Conservation (phyloP, 306 rosid species). For the Pterocarpus macrocarpus region DNA sequence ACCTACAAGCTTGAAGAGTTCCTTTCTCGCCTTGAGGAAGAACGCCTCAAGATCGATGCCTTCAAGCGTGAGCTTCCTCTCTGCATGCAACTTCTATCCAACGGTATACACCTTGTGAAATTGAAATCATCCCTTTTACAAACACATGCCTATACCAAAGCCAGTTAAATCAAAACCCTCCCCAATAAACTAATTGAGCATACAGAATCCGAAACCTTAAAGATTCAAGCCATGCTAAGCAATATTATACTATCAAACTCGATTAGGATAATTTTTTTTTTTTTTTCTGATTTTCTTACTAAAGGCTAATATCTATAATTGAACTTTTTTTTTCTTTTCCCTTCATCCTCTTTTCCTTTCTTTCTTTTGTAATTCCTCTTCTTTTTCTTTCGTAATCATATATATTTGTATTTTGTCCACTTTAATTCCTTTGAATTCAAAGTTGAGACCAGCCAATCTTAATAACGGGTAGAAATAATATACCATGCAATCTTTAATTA, state of each 20-base stretch:
- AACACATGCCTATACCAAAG: slow-evolving; percentile 3
- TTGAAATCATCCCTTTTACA: not conserved
- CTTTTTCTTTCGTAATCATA: slow-evolving; percentile 46
- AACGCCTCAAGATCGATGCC: slow-evolving; percentile 95
- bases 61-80: slow-evolving; percentile 99
- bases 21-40: slow-evolving; percentile 88
- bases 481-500: slow-evolving; percentile 21
- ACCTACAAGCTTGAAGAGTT: slow-evolving; percentile 82
- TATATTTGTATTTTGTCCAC: not conserved
- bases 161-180: slow-evolving; percentile 25
- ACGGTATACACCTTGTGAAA: slow-evolving; percentile 56
- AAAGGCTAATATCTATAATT: not conserved
- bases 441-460: slow-evolving; percentile 24
- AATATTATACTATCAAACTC: slow-evolving; percentile 36
- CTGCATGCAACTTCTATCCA: slow-evolving; percentile 98
- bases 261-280: not conserved
- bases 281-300: slow-evolving; percentile 28
- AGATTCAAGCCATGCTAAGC: slow-evolving; percentile 35
- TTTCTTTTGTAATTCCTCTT: slow-evolving; percentile 34
- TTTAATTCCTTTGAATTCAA: slow-evolving; percentile 38
- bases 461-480: not conserved
- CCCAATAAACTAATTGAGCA: slow-evolving; percentile 28
- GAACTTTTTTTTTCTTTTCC: too few species aligned
- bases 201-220: slow-evolving; percentile 36
- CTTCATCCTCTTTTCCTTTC: slow-evolving; percentile 3